These are phyloP conservation scores for Paulownia fortunei DNA, from an alignment of 257 asterid genomes.

Conservation along the genomic window DNA sequence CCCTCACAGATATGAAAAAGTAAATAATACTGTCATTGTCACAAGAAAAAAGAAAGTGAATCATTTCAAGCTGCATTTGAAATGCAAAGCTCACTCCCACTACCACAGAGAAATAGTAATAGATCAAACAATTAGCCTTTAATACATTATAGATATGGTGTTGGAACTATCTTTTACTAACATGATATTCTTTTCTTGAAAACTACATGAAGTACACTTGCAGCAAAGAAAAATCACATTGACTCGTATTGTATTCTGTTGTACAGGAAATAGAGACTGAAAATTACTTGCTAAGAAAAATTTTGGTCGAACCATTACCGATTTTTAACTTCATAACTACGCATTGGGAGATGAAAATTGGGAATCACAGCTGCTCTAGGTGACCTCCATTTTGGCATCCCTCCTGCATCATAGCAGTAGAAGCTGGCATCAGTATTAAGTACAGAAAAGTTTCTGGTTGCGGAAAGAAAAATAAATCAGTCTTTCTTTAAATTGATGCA, in stretches of 20 bases:
- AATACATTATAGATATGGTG: neutral
- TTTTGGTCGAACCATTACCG: slow-evolving; percentile 47
- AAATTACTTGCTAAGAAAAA: neutral
- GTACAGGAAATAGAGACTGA: neutral
- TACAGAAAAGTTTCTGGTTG: neutral
- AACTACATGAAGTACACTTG: neutral
- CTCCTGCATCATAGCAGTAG: slow-evolving; percentile 46
- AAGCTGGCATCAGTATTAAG: slow-evolving; percentile 24
- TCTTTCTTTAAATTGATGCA: neutral
- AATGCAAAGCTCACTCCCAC: neutral
- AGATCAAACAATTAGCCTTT: neutral
- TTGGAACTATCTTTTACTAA: neutral
- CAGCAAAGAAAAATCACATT: neutral
- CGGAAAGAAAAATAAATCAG: too few relatives aligned
- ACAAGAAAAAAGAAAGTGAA: neutral
- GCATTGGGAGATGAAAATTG: slow-evolving; percentile 89
- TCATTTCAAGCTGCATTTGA: neutral
- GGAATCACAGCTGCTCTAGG: slow-evolving; percentile 76
- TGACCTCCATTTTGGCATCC: slow-evolving; percentile 62
- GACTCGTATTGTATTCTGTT: neutral
- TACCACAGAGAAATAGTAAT: neutral
- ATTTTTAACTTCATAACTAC: slow-evolving; percentile 83
- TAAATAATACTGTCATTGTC: neutral
- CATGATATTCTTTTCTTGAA: slow-evolving; percentile 7
- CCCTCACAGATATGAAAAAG: neutral